These are phyloP conservation scores for Dothideomycetes sp. DNA, from an alignment of 2,329 filamentous ascomycete species.

Conservation along the genomic window DNA sequence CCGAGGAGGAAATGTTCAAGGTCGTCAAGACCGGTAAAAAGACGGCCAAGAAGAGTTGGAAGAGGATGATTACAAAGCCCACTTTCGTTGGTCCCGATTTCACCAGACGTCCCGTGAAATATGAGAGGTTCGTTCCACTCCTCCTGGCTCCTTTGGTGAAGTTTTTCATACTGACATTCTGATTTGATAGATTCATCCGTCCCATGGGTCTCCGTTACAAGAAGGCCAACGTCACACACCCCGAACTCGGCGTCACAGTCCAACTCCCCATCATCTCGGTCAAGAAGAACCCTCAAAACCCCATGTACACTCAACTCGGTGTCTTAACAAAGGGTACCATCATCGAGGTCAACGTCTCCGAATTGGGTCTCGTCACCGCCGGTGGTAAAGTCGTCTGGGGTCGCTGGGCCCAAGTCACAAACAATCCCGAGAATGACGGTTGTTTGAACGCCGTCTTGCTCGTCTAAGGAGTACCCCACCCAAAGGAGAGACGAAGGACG, in stretches of 20 bases:
- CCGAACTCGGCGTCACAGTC: slow-evolving; percentile 76
- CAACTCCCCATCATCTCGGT: slow-evolving; percentile 59
- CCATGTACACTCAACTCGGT: slow-evolving; percentile 84
- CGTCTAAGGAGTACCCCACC: slow-evolving; percentile 15
- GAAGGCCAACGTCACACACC: slow-evolving; percentile 61
- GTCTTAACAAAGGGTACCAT: slow-evolving; percentile 79
- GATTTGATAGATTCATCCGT: slow-evolving; percentile 54
- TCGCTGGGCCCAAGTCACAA: slow-evolving; percentile 64
- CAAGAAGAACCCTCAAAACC: slow-evolving; percentile 82
- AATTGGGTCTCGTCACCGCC: slow-evolving; percentile 82
- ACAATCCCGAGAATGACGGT: slow-evolving; percentile 52
- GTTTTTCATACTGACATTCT: not conserved
- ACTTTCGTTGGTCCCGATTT: slow-evolving; percentile 90
- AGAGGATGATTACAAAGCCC: slow-evolving; percentile 60
- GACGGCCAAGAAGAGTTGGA: slow-evolving; percentile 74
- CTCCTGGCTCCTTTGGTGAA: not conserved
- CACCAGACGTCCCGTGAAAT: slow-evolving; percentile 77
- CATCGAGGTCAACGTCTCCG: slow-evolving; percentile 87
- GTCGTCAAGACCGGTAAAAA: slow-evolving; percentile 96
- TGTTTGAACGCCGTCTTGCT: slow-evolving; percentile 35
- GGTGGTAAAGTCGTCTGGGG: slow-evolving; percentile 93
- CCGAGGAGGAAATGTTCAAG: slow-evolving; percentile 94
- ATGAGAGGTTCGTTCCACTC: slow-evolving; percentile 34
- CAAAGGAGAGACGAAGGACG: too few relatives aligned
- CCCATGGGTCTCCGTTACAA: slow-evolving; percentile 69